A percentile compares a stretch with the other conserved stretches of the same genome.
phyloP scores from a whole-genome alignment of 495 filamentous ascomycete genomes.

The Rusavskia elegans region DNA sequence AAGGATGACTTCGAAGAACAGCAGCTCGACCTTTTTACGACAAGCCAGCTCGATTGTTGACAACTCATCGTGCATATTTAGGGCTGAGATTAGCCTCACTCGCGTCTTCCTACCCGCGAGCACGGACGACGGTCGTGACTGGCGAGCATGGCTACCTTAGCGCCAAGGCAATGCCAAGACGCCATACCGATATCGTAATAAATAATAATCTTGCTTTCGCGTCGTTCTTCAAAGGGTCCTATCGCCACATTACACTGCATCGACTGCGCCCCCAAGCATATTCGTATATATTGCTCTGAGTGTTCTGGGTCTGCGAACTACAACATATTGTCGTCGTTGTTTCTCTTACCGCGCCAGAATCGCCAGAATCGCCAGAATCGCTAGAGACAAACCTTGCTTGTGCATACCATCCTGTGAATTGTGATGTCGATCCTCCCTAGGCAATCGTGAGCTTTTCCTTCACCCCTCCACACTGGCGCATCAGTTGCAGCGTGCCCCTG shows the following conservation, averaged over 20 bases:
- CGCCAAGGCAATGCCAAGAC: not conserved
- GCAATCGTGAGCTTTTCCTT: not conserved
- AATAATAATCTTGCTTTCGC: not conserved
- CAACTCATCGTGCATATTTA: conserved; percentile 4
- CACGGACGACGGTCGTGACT: too few species aligned
- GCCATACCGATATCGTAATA: too few species aligned
- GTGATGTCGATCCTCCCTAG: not conserved
- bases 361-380: too few species aligned
- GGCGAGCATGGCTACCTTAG: too few species aligned
- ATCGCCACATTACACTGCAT: not conserved
- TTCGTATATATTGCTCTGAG: not conserved
- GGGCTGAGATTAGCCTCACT: not conserved
- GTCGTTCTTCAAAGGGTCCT: not conserved
- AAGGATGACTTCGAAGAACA: too few species aligned
- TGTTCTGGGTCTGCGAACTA: not conserved
- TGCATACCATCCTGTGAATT: too few species aligned
- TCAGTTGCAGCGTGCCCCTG: too few species aligned
- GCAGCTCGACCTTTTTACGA: not conserved
- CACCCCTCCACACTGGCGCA: not conserved
- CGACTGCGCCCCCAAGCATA: not conserved
- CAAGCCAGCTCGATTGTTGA: not conserved
- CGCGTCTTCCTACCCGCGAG: too few species aligned
- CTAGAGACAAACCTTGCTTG: too few species aligned
- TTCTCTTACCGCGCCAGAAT: too few species aligned
- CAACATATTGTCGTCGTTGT: too few species aligned